These are phyloP conservation scores for Umbelopsis sp. DNA, from an alignment of 192 early-diverging fungal species.

Conservation along the genomic window DNA sequence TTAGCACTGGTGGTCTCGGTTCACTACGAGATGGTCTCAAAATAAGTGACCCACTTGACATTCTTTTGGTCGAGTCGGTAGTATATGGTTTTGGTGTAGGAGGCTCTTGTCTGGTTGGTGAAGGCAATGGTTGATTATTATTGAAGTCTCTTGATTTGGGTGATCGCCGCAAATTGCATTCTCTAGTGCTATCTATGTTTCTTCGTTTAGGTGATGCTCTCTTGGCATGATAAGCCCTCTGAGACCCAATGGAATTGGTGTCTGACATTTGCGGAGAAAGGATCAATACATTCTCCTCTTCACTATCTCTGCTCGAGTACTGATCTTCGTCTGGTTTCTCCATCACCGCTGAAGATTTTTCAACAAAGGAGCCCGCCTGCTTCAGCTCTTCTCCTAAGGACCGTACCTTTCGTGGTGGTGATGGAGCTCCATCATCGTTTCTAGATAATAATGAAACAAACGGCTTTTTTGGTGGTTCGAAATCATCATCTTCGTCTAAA, in stretches of 20 bases:
- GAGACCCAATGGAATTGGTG: not conserved
- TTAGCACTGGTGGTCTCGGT: not conserved
- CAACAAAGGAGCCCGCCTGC: not conserved
- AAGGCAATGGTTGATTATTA: not conserved
- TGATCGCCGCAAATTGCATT: not conserved
- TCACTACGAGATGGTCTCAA: slow-evolving; percentile 4
- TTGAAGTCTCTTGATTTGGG: not conserved
- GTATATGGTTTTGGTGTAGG: not conserved
- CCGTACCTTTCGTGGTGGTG: not conserved
- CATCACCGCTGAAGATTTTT: not conserved
- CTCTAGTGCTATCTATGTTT: slow-evolving; percentile 11
- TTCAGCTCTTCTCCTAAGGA: slow-evolving; percentile 2
- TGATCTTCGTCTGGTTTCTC: not conserved
- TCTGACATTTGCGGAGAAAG: not conserved
- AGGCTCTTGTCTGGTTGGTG: not conserved
- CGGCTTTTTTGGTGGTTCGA: not conserved
- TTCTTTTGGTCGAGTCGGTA: not conserved
- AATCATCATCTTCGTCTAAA: not conserved
- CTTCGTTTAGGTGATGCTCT: slow-evolving; percentile 5
- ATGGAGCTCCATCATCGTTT: not conserved
- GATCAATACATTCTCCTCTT: no score
- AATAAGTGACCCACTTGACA: not conserved
- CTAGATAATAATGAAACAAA: no score
- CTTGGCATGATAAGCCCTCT: slow-evolving; percentile 12
- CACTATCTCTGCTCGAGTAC: not conserved